A percentile compares a stretch with the other conserved stretches of the same genome.
These are phyloP conservation scores for Bisporella sp. DNA, from an alignment of 2,329 filamentous ascomycete species.

Conservation along the genomic window DNA sequence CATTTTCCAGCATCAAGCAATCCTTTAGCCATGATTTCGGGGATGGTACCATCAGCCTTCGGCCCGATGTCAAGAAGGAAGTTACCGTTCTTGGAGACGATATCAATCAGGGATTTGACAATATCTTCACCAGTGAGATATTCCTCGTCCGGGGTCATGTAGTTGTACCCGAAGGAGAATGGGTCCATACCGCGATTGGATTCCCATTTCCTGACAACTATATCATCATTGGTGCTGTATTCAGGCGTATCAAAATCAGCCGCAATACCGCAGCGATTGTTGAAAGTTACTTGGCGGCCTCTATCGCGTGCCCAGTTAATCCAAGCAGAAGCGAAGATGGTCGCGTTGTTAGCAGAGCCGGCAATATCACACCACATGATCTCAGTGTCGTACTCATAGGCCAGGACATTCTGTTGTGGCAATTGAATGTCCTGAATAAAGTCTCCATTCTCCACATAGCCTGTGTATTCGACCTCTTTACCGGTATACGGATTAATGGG, in stretches of 20 bases:
- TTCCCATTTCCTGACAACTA: conserved; percentile 6
- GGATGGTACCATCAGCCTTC: conserved; percentile 43
- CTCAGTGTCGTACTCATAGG: conserved; percentile 35
- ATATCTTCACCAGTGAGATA: conserved; percentile 46
- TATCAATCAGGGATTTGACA: conserved; percentile 41
- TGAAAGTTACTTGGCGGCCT: conserved; percentile 44
- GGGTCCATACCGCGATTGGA: conserved; percentile 52
- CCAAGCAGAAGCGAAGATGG: conserved; percentile 6
- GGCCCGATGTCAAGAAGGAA: conserved; percentile 50
- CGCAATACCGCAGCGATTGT: conserved; percentile 52
- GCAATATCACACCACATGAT: conserved; percentile 43
- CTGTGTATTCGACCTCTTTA: conserved; percentile 33
- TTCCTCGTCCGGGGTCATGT: conserved; percentile 33
- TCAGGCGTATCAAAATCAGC: conserved; percentile 41
- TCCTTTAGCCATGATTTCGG: conserved; percentile 38
- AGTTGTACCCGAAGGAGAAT: conserved; percentile 40
- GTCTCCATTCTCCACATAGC: conserved; percentile 31
- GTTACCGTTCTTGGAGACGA: conserved; percentile 47
- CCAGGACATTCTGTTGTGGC: conserved; percentile 38
- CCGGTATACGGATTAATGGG: conserved; percentile 33
- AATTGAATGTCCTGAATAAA: conserved; percentile 35
- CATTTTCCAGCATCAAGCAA: conserved; percentile 44
- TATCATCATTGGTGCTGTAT: neutral
- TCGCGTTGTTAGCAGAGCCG: conserved; percentile 28
- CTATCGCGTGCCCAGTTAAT: conserved; percentile 23